Percentiles rank a stretch among this genome's conserved stretches.
These are phyloP conservation scores for Syzygium malaccense DNA, from an alignment of 441 rosid genomes.

Conservation along the genomic window DNA sequence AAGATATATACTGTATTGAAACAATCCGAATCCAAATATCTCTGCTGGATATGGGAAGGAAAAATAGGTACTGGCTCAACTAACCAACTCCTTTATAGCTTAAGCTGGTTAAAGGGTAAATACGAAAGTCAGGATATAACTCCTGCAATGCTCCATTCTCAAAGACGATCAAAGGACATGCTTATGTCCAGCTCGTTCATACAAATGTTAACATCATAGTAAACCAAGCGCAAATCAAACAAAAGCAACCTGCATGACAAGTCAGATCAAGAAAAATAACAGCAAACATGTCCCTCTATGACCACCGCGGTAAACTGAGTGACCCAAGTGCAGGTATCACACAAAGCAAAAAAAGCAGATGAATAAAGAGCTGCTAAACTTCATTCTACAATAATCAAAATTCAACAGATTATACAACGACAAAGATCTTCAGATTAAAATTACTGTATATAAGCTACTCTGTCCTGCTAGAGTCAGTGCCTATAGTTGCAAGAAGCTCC, in stretches of 20 bases:
- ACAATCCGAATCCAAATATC: neutral
- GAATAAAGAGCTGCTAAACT: neutral
- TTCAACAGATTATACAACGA: neutral
- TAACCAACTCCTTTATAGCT: neutral
- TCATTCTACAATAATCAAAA: slow-evolving; percentile 13
- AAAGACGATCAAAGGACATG: neutral
- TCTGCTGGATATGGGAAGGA: neutral
- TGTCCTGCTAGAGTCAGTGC: slow-evolving; percentile 29
- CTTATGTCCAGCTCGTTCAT: neutral
- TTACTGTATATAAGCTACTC: slow-evolving; percentile 34
- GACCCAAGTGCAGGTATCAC: neutral
- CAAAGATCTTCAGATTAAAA: neutral
- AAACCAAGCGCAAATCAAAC: neutral
- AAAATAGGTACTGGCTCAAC: neutral
- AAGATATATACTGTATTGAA: neutral
- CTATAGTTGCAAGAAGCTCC: slow-evolving; percentile 78
- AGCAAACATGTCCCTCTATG: neutral
- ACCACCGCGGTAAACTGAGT: neutral
- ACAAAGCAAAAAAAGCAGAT: neutral
- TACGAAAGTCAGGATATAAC: neutral
- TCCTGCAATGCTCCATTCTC: neutral
- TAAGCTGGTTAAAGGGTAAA: neutral
- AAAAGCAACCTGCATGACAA: neutral
- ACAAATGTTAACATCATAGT: neutral
- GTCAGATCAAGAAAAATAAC: neutral